Evolutionary conservation across 805 yeast genomes (phyloP).

Genomic region (Metschnikowia bowlesiae): DNA sequence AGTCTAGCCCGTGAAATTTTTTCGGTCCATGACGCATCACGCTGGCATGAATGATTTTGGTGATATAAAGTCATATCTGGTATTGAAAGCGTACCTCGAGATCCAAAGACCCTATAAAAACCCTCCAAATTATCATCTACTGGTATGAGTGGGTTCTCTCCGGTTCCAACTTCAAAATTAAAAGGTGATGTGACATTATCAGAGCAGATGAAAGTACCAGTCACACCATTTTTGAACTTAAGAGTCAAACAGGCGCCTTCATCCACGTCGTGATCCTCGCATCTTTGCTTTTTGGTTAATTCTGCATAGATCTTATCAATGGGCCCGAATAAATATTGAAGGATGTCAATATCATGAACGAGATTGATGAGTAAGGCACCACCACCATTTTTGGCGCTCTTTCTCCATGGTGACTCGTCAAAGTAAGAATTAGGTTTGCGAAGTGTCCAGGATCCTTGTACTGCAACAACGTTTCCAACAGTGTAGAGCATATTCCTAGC

Average conservation of each 20-base stretch:
- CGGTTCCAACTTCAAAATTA: constrained; percentile 40
- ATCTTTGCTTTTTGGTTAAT: constrained; percentile 26
- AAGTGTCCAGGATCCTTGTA: constrained; percentile 39
- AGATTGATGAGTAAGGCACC: constrained; percentile 36
- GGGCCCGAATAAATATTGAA: constrained; percentile 37
- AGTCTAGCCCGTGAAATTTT: constrained; percentile 18
- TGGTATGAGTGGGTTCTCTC: constrained; percentile 42
- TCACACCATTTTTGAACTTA: constrained; percentile 32
- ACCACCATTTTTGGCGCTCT: constrained; percentile 26
- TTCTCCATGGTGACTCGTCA: constrained; percentile 31
- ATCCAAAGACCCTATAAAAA: constrained; percentile 37
- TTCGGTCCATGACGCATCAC: constrained; percentile 21
- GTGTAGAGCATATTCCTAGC: constrained; percentile 26
- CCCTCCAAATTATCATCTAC: constrained; percentile 27
- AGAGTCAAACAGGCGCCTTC: constrained; percentile 42
- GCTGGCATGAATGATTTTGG: constrained; percentile 16
- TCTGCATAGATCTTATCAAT: constrained; percentile 36
- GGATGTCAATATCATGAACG: constrained; percentile 36
- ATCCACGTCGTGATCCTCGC: constrained; percentile 26
- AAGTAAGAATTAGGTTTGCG: constrained; percentile 34
- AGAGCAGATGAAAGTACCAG: constrained; percentile 40
- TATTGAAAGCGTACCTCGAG: constrained; percentile 35
- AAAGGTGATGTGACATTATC: constrained; percentile 41
- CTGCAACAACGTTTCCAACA: constrained; percentile 31
- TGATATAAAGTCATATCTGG: constrained; percentile 38